phyloP scores from a whole-genome alignment of 202 grass and related monocot genomes.

The Elaeis oleifera region DNA sequence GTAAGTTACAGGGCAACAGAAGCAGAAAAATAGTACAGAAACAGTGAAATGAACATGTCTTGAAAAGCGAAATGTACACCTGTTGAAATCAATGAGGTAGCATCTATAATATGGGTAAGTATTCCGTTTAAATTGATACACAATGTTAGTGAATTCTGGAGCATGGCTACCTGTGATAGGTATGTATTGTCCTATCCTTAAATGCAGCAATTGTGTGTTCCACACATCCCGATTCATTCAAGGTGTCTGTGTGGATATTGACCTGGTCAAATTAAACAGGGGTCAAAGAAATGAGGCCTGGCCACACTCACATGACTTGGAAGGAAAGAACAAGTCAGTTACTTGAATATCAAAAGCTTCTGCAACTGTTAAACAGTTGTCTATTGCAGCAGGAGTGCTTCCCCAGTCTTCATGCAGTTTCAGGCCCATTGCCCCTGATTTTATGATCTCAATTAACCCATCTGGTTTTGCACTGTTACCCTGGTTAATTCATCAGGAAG shows the following conservation, averaged over 20 bases:
- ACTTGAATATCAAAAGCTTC: constrained; percentile 87
- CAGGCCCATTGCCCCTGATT: constrained; percentile 86
- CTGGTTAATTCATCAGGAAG: constrained; percentile 26
- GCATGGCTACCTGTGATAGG: constrained; percentile 81
- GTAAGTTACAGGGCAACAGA: too few species aligned
- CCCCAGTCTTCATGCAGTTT: constrained; percentile 98
- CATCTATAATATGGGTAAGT: too few species aligned
- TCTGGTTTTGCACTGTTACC: constrained; percentile 88
- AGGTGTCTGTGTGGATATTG: constrained; percentile 95
- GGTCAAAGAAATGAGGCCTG: constrained; percentile 4
- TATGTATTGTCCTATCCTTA: constrained; percentile 89
- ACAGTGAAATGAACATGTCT: too few species aligned
- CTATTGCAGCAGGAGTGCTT: constrained; percentile 77
- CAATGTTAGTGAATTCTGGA: background rate
- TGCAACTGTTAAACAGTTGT: constrained; percentile 82
- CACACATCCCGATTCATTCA: constrained; percentile 95
- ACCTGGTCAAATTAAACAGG: constrained; percentile 50
- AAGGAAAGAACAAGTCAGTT: constrained; percentile 13
- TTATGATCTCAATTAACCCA: constrained; percentile 78
- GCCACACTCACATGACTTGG: constrained; percentile 8
- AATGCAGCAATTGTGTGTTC: constrained; percentile 94
- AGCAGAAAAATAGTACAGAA: too few species aligned
- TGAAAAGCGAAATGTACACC: too few species aligned
- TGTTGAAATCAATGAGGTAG: too few species aligned
- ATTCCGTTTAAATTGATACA: too few species aligned